Percentiles rank a stretch among this genome's conserved stretches.
phyloP scores from a whole-genome alignment of 345 rosid genomes.

The Durio zibethinus region DNA sequence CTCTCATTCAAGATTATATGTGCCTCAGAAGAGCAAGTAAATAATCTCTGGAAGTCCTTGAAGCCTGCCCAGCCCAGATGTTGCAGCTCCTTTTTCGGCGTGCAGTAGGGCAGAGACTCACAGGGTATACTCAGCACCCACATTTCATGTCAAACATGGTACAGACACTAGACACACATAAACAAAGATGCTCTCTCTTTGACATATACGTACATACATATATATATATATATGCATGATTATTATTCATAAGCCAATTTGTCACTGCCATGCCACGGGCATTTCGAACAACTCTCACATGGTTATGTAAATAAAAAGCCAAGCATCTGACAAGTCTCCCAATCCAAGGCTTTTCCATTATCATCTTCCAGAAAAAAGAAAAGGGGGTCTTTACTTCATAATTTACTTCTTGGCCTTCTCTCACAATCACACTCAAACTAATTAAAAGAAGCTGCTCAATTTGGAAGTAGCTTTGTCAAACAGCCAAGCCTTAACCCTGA shows the following conservation, averaged over 20 bases:
- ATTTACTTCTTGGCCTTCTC: constrained; percentile 15
- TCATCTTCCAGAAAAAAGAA: not conserved
- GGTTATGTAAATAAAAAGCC: constrained; percentile 33
- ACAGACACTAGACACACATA: not conserved
- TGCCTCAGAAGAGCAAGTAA: not conserved
- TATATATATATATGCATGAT: no score
- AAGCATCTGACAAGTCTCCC: constrained; percentile 30
- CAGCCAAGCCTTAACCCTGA: constrained; percentile 2
- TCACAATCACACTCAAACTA: constrained; percentile 4
- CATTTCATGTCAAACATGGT: not conserved
- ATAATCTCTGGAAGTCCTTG: not conserved
- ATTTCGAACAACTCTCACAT: constrained; percentile 30
- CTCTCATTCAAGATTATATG: not conserved
- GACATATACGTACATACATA: not conserved
- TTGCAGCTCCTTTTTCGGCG: constrained; percentile 31
- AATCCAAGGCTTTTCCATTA: constrained; percentile 14
- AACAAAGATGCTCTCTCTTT: not conserved
- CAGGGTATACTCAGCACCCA: not conserved
- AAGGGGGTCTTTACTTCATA: not conserved
- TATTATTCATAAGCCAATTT: constrained; percentile 5
- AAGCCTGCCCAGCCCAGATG: constrained; percentile 10
- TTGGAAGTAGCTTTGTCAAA: constrained; percentile 12
- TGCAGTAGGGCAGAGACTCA: constrained; percentile 15
- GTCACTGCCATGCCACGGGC: constrained; percentile 19
- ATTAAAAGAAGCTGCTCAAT: not conserved